Evolutionary conservation across 78 protist genomes (phyloP).

Genomic region (Dictyostelium brefeldianum): DNA sequence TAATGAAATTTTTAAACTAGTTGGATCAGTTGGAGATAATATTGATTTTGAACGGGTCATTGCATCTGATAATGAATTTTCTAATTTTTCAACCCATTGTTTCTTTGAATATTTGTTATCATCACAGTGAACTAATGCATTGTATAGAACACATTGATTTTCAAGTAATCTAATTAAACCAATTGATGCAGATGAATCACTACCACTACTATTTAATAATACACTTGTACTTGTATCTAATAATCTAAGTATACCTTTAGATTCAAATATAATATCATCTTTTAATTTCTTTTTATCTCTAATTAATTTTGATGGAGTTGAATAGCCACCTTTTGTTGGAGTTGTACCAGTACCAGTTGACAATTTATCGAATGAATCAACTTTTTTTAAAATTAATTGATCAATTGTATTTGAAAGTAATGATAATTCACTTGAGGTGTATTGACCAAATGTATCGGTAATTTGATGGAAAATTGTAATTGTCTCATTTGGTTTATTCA

Average conservation of each 20-base stretch:
- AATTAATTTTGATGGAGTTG: background rate
- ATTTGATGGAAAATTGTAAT: constrained; percentile 57
- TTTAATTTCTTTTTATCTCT: constrained; percentile 40
- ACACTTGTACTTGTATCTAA: background rate
- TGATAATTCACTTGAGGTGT: background rate
- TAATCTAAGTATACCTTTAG: constrained; percentile 30
- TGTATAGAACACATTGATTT: background rate
- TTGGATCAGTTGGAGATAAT: constrained; percentile 31
- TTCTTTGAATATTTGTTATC: constrained; percentile 43
- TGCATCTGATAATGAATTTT: background rate
- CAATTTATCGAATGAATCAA: background rate
- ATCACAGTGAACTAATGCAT: background rate
- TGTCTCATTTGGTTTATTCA: background rate
- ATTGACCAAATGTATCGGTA: constrained; percentile 59
- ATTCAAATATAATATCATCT: constrained; percentile 34
- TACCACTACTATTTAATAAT: background rate
- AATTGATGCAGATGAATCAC: background rate
- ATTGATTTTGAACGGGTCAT: background rate
- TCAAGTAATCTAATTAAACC: background rate
- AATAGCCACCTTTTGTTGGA: background rate
- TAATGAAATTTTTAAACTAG: background rate
- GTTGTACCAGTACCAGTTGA: background rate
- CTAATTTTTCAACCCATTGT: background rate
- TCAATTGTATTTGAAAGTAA: constrained; percentile 13
- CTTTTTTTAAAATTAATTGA: background rate